phyloP scores from a whole-genome alignment of 257 asterid genomes.

The Solanum tacnaense region DNA sequence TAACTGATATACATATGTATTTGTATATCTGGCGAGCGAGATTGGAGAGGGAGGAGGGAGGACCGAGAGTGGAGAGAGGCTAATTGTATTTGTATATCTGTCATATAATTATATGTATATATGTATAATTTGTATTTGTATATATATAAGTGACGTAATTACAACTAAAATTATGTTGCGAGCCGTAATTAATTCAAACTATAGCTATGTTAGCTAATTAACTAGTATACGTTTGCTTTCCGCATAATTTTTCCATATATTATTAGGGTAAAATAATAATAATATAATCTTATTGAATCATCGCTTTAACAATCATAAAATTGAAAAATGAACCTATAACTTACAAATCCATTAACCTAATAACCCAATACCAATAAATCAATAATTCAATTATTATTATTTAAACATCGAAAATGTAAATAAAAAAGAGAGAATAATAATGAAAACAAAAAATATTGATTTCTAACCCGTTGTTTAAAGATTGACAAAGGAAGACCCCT shows the following conservation, averaged over 20 bases:
- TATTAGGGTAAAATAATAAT: rapidly evolving
- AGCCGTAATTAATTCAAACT: too few species aligned
- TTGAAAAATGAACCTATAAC: neutral
- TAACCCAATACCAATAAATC: too few species aligned
- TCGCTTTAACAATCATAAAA: neutral
- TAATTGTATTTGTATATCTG: neutral
- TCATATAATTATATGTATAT: too few species aligned
- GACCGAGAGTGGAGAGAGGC: rapidly evolving
- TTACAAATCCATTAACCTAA: neutral
- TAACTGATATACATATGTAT: too few species aligned
- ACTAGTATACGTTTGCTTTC: rapidly evolving
- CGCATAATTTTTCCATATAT: rapidly evolving
- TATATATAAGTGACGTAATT: neutral
- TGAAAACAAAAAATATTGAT: neutral
- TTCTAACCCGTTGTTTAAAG: neutral
- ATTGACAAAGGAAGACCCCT: neutral
- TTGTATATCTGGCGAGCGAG: neutral
- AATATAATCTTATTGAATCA: too few species aligned
- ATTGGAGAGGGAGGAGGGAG: neutral
- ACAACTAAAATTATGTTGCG: neutral
- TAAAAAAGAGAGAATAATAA: neutral
- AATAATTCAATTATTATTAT: neutral
- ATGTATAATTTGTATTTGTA: too few species aligned
- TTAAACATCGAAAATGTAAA: neutral
- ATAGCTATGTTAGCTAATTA: too few species aligned